Base-by-base conservation (phyloP, 352 stramenopile genomes). In the Pythium inflatum region DNA sequence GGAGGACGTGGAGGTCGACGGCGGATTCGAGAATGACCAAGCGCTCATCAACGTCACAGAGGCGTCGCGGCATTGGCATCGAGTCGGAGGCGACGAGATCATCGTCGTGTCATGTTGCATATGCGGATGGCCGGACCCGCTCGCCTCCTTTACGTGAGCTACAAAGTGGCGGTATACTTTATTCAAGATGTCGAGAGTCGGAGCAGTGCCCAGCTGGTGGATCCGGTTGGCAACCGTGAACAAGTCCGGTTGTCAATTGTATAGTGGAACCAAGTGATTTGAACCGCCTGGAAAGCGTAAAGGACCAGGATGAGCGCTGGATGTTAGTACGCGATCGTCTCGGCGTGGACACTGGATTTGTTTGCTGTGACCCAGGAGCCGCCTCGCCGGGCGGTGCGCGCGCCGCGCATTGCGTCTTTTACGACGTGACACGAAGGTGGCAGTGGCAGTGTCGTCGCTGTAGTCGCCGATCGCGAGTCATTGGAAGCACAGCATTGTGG, bases 261-360 rank as follows among this genome's bases (percentile, higher is more conserved):
- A 69, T 69, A 69, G 51, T 69, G 62, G 50, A 69, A 69, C 24
- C 62, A 69, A 62, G 62, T 69, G 11, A 36, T 38, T 2, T 27
- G 7, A 9, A 16, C 4, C 27, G 33, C 48, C 30, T 69, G 49
- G 62, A 57, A 49, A 58, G 62, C 22, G 51, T 59, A 59, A 45
- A 59, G 51, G 51, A 59, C 48, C n/a, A 8, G n/a, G 30, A 16
- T 51, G 43, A 8, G 43, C 14, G 27, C 43, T 51, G 43, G 20
- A 51, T 51, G 43, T 27, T 16, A 31, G 16, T 30, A 13, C n/a
- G n/a, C n/a, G 11, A 16, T 51, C 43, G 20, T 20, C 11, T 30
- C n/a, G n/a, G 5, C 11, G 8, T 51, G 8, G 7, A 18, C 27
- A 51, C 43, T 31, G 43, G 43, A 51, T 24, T 22, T 27, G n/a